Evolutionary conservation across 2,329 filamentous ascomycete genomes (phyloP).

Genomic region (Fusarium chlamydosporum): DNA sequence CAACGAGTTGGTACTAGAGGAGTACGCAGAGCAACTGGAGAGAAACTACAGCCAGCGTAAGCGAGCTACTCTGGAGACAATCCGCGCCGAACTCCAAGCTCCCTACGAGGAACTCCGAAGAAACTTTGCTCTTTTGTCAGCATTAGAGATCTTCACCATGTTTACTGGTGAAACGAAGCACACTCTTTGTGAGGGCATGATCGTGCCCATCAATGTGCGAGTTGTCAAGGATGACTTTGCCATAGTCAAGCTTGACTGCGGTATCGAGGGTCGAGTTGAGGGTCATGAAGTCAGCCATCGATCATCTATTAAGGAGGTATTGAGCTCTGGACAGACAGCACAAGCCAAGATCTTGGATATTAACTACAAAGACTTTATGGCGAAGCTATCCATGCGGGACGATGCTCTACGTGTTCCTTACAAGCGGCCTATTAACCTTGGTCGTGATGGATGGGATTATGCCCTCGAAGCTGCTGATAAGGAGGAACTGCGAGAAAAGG

Average conservation of each 20-base stretch:
- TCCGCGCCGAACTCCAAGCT: constrained; percentile 90
- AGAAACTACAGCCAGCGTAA: constrained; percentile 94
- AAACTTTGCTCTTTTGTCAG: constrained; percentile 77
- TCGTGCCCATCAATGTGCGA: constrained; percentile 89
- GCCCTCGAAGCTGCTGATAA: constrained; percentile 83
- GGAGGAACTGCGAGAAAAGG: constrained; percentile 87
- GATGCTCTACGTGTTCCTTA: constrained; percentile 82
- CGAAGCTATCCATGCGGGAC: constrained; percentile 87
- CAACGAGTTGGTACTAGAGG: constrained; percentile 94
- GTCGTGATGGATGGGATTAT: constrained; percentile 89
- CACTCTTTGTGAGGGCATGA: constrained; percentile 89
- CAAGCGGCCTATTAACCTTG: constrained; percentile 77
- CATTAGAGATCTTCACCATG: constrained; percentile 93
- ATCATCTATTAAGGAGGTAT: constrained; percentile 78
- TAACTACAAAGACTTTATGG: constrained; percentile 86
- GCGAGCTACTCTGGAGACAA: constrained; percentile 94
- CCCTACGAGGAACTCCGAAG: constrained; percentile 95
- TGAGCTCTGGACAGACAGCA: constrained; percentile 84
- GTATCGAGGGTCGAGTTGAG: constrained; percentile 90
- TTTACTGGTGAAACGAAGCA: constrained; percentile 93
- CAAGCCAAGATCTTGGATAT: constrained; percentile 90
- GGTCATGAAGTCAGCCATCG: constrained; percentile 84
- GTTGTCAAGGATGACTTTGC: constrained; percentile 93
- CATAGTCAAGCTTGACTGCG: constrained; percentile 93
- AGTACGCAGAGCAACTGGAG: constrained; percentile 96